Evolutionary conservation across 176 grass and related monocot species (phyloP), one percentile per base, ranked within the genome.

Genomic region (Musa itinerans): DNA sequence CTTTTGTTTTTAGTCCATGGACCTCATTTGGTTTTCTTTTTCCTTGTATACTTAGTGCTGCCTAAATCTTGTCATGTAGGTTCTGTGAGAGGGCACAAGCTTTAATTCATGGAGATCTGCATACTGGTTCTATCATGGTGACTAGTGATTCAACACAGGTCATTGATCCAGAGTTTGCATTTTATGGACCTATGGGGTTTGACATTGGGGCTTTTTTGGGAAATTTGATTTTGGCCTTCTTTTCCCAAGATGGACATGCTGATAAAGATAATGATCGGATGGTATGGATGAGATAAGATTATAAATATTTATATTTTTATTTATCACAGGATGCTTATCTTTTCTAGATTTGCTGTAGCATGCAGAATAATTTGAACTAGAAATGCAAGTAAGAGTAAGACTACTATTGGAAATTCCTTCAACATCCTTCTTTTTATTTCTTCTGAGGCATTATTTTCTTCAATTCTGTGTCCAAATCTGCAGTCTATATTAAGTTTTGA

Each of bases 11-110:
- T 17, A n/a, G 19, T n/a, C 16, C 19, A 2, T 51, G 26, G 2
- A 27, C 14, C 43, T n/a, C 43, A n/a, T 51, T n/a, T 11, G n/a
- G 1, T 70, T 29, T 67, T 67, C 7, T 27, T 2, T 55, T 56
- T 74, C n/a, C 7, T 26, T 19, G 16, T 15, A 74, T 10, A 51
- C 49, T 55, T 56, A 55, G 10, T 74, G 23, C 51, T 55, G n/a
- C 77, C 27, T 53, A 65, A 26, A 43, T 59, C 10, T 43, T 65
- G 69, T 19, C 50, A 20, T 80, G n/a, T 81, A 99, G 95, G 81
- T 99, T 99, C 74, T 89, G 92, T 67, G 90, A 99, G 84, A 99
- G 90, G 83, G 76, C 95, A 1, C 95, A 94, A 69, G 95, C 95
- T 86, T 79, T 99, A 76, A 87, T 94, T 82, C 95, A 99, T 82